Percentiles rank a stretch among this genome's conserved stretches.
Conservation (phyloP, 2,329 filamentous ascomycete species). For the Sarocladium oryzae region DNA sequence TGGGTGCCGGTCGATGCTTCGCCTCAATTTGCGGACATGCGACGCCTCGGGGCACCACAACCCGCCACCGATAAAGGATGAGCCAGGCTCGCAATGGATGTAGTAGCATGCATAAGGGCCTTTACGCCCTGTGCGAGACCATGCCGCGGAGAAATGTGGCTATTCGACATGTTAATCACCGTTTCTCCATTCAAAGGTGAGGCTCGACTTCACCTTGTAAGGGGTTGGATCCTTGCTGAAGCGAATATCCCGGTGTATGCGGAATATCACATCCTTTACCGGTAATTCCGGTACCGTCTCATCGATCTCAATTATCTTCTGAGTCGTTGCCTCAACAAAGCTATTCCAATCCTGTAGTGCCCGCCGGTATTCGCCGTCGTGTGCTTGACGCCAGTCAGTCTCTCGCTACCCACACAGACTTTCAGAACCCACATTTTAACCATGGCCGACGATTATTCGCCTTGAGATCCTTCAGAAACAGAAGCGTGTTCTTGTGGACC, state of each 20-base stretch:
- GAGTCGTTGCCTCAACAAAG: slow-evolving; percentile 67
- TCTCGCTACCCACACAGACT: too few relatives aligned
- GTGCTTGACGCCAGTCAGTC: slow-evolving; percentile 40
- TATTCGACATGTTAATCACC: slow-evolving; percentile 23
- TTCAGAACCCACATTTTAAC: slow-evolving; percentile 56
- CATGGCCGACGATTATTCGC: slow-evolving; percentile 52
- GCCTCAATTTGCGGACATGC: slow-evolving; percentile 60
- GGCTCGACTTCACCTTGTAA: slow-evolving; percentile 61
- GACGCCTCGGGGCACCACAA: slow-evolving; percentile 71
- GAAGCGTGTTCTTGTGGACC: slow-evolving; percentile 51
- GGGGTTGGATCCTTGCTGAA: slow-evolving; percentile 81
- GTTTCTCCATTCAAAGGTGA: neutral
- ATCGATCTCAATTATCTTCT: slow-evolving; percentile 65
- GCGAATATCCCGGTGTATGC: slow-evolving; percentile 80
- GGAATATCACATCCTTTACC: slow-evolving; percentile 77
- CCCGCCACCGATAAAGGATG: slow-evolving; percentile 72
- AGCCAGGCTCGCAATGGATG: slow-evolving; percentile 67
- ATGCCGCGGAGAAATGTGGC: slow-evolving; percentile 79
- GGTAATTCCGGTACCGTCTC: slow-evolving; percentile 82
- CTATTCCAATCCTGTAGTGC: slow-evolving; percentile 75
- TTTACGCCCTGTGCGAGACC: slow-evolving; percentile 81
- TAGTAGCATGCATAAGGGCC: slow-evolving; percentile 87
- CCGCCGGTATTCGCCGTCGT: slow-evolving; percentile 73
- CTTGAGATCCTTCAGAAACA: slow-evolving; percentile 53
- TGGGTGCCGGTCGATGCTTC: slow-evolving; percentile 69